Evolutionary conservation across 257 asterid species (phyloP).

Genomic region (Perilla frutescens): DNA sequence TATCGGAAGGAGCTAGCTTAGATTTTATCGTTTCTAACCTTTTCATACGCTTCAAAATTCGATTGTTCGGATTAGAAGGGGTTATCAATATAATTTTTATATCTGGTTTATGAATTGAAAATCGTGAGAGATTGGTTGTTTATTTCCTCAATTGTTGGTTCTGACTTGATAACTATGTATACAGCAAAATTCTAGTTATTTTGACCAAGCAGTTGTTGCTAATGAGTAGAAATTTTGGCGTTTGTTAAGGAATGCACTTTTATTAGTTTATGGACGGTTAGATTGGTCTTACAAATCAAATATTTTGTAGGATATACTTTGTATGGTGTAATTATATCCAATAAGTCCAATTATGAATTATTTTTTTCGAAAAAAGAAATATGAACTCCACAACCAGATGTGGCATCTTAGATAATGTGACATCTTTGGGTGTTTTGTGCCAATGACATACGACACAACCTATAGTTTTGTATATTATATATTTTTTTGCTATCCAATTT

Average conservation of each 20-base stretch:
- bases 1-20: conserved; percentile 17
- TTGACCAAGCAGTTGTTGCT: conserved; percentile 13
- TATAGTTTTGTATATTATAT: not conserved
- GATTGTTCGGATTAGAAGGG: conserved; percentile 14
- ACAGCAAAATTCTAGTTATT: conserved; percentile 20
- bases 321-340: not conserved
- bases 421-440: not conserved
- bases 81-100: not conserved
- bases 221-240: conserved; percentile 10
- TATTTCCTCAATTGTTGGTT: conserved; percentile 19
- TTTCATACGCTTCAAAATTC: conserved; percentile 5
- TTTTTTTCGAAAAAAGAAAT: not conserved
- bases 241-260: conserved; percentile 9
- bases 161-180: not conserved
- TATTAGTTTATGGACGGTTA: conserved; percentile 1
- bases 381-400: not conserved
- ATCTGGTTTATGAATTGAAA: conserved; percentile 15
- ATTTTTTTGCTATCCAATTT: not conserved
- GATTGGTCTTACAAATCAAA: not conserved
- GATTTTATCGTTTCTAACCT: conserved; percentile 2
- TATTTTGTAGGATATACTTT: not conserved
- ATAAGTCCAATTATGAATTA: not conserved
- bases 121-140: conserved; percentile 20
- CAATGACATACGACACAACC: not conserved
- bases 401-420: not conserved